These are phyloP conservation scores for Obelidium mucronatum DNA, from an alignment of 192 early-diverging fungal genomes.

Conservation along the genomic window DNA sequence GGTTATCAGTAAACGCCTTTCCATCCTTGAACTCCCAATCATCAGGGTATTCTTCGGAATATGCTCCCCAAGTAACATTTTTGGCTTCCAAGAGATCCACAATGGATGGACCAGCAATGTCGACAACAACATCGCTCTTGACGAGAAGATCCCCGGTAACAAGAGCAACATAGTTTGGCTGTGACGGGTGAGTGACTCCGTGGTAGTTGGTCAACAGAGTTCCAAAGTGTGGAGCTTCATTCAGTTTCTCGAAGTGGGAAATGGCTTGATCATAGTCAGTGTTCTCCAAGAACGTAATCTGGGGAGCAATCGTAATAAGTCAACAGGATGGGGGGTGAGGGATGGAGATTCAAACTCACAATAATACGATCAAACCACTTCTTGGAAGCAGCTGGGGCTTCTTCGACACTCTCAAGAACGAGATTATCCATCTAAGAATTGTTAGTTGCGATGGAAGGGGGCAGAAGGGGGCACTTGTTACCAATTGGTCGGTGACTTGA, in stretches of 20 bases:
- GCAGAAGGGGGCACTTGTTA: too few relatives aligned
- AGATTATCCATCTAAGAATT: too few relatives aligned
- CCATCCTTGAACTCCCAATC: neutral
- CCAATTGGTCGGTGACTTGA: too few relatives aligned
- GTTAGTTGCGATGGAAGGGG: too few relatives aligned
- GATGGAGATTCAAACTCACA: neutral
- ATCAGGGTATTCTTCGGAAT: constrained; percentile 54
- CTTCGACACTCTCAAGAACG: too few relatives aligned
- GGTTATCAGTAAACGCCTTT: neutral
- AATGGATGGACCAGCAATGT: neutral
- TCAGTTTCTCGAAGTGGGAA: constrained; percentile 38
- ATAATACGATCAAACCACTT: neutral
- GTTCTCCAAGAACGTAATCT: constrained; percentile 45
- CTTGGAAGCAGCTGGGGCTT: too few relatives aligned
- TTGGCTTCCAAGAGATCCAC: constrained; percentile 61
- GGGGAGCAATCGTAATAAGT: neutral
- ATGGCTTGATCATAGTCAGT: constrained; percentile 39
- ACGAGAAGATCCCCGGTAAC: constrained; percentile 38
- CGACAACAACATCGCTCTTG: neutral
- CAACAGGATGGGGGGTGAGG: neutral
- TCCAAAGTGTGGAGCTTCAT: constrained; percentile 42
- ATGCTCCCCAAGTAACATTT: constrained; percentile 66
- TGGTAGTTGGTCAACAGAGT: constrained; percentile 35
- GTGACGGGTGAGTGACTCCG: constrained; percentile 41
- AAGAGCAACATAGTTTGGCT: constrained; percentile 69